These are phyloP conservation scores for Waltergamsia citrina DNA, from an alignment of 2,329 filamentous ascomycete genomes.

Conservation along the genomic window DNA sequence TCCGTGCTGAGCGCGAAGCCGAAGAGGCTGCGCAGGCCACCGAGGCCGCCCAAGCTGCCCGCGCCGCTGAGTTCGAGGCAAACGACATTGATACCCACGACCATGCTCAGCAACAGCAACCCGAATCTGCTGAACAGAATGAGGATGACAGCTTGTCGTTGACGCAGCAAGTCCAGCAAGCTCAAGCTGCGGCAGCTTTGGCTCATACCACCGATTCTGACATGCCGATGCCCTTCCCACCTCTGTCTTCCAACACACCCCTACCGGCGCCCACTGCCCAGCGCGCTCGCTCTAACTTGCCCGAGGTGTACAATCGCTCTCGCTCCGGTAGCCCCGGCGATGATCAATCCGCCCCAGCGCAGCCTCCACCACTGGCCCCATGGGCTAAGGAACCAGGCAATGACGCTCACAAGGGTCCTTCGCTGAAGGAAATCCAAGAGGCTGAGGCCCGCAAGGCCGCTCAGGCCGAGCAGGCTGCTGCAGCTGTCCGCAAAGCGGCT, in stretches of 20 bases:
- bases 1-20: conserved; percentile 64
- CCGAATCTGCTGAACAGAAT: conserved; percentile 10
- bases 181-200: conserved; percentile 38
- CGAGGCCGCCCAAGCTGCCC: conserved; percentile 12
- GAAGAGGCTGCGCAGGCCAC: conserved; percentile 26
- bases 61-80: too few species aligned
- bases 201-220: conserved; percentile 43
- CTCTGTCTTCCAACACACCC: conserved; percentile 68
- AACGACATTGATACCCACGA: neutral
- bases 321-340: conserved; percentile 68
- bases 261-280: conserved; percentile 85
- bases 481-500: conserved; percentile 64
- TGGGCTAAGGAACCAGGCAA: conserved; percentile 83
- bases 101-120: conserved; percentile 1
- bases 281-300: conserved; percentile 72
- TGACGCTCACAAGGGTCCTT: conserved; percentile 70
- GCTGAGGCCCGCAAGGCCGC: conserved; percentile 89
- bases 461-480: conserved; percentile 73
- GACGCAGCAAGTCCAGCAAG: conserved; percentile 77
- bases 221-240: conserved; percentile 68
- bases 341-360: conserved; percentile 24
- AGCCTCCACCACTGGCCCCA: conserved; percentile 70
- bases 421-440: conserved; percentile 93
- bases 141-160: conserved; percentile 48
- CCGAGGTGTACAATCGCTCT: conserved; percentile 63